Conservation (phyloP, 495 filamentous ascomycete genomes). For the Bombardia bombarda region DNA sequence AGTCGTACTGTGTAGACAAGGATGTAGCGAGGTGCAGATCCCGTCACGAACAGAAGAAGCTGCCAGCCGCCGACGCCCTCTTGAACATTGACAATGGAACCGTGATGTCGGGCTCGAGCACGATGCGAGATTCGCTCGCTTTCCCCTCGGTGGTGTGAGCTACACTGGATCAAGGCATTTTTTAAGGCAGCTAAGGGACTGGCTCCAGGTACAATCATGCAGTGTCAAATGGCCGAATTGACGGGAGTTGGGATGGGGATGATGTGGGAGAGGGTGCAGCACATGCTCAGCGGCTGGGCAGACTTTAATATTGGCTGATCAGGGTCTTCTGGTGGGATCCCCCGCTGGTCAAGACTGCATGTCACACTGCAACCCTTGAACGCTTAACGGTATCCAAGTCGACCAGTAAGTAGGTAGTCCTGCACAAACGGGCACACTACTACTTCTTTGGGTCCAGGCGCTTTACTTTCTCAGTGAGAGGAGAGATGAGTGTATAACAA, state of each 20-base stretch:
- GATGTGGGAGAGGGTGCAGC: conserved; percentile 17
- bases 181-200: conserved; percentile 1
- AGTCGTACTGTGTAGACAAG: not conserved
- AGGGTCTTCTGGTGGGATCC: conserved; percentile 10
- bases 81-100: conserved; percentile 3
- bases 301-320: conserved; percentile 41
- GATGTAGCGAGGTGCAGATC: not conserved
- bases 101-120: conserved; percentile 3
- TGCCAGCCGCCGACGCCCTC: not conserved
- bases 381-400: too few species aligned
- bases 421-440: conserved; percentile 20
- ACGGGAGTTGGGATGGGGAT: conserved; percentile 5
- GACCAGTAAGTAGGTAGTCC: too few species aligned
- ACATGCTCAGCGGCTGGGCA: conserved; percentile 33
- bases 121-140: conserved; percentile 5
- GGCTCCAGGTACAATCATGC: conserved; percentile 11
- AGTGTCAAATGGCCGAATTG: conserved; percentile 3
- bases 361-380: conserved; percentile 14
- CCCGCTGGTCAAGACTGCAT: conserved; percentile 18
- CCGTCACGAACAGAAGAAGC: not conserved
- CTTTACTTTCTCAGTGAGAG: not conserved
- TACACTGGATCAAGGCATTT: not conserved
- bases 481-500: not conserved
- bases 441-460: conserved; percentile 11
- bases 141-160: not conserved